A percentile compares a stretch with the other conserved stretches of the same genome.
phyloP scores from a whole-genome alignment of 306 rosid species.

The Styphnolobium japonicum region DNA sequence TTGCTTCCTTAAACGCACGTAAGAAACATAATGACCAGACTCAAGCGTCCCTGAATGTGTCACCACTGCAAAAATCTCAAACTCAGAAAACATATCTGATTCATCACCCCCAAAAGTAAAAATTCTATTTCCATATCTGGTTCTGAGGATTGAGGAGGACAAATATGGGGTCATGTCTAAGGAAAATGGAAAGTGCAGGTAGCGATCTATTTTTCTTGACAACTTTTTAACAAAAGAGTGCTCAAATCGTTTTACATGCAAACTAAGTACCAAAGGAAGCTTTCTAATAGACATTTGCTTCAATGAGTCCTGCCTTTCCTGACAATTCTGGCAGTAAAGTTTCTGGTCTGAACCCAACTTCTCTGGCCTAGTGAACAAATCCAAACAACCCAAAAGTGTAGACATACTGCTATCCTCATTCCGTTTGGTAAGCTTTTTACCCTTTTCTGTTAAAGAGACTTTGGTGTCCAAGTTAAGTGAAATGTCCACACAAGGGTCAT shows the following conservation, averaged over 20 bases:
- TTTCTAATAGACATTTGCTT: conserved; percentile 83
- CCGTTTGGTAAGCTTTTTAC: conserved; percentile 52
- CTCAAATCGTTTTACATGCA: conserved; percentile 83
- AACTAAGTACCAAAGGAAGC: conserved; percentile 77
- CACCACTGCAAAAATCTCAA: conserved; percentile 80
- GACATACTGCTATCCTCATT: conserved; percentile 45
- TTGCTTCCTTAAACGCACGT: conserved; percentile 58
- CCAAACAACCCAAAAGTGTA: conserved; percentile 75
- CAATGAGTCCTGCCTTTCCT: conserved; percentile 62
- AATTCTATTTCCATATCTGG: conserved; percentile 81
- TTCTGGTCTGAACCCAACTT: conserved; percentile 95
- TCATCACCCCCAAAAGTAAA: conserved; percentile 73
- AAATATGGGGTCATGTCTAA: conserved; percentile 79
- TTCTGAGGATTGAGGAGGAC: conserved; percentile 76
- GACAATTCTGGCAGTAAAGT: conserved; percentile 74
- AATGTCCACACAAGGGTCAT: conserved; percentile 84
- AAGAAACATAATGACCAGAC: conserved; percentile 84
- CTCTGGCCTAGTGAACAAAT: conserved; percentile 80
- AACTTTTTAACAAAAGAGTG: conserved; percentile 62
- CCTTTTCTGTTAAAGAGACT: conserved; percentile 31
- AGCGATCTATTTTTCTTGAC: conserved; percentile 71
- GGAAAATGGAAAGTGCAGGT: conserved; percentile 79
- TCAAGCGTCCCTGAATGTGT: conserved; percentile 85
- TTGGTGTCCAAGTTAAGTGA: conserved; percentile 64
- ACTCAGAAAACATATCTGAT: conserved; percentile 54